Conservation (phyloP, 129 eudicot species). For the Escallonia herrerae region DNA sequence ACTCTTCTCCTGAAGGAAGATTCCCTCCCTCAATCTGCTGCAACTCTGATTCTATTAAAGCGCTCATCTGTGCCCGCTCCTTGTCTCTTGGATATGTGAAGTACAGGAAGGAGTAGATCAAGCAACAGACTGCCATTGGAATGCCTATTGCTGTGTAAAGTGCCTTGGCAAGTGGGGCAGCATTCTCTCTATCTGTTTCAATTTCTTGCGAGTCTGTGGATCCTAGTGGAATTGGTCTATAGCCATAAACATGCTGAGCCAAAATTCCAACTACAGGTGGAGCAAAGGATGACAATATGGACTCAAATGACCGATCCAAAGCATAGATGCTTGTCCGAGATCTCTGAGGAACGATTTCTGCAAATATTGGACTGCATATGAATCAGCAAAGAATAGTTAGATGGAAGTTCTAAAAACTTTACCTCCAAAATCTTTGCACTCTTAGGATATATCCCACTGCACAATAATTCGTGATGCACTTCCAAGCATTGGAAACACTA, state of each 20-base stretch:
- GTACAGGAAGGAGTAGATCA: conserved; percentile 41
- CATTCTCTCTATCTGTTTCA: conserved; percentile 44
- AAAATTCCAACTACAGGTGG: conserved; percentile 49
- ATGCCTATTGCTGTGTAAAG: conserved; percentile 48
- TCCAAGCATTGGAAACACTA: too few relatives aligned
- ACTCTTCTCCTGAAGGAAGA: conserved; percentile 12
- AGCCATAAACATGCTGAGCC: conserved; percentile 45
- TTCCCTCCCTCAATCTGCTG: conserved; percentile 11
- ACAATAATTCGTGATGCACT: too few relatives aligned
- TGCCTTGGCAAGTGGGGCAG: conserved; percentile 47
- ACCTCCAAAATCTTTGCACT: too few relatives aligned
- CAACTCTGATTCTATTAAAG: conserved; percentile 25
- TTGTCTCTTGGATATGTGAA: conserved; percentile 47
- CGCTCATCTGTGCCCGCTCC: conserved; percentile 40
- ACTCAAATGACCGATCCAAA: conserved; percentile 44
- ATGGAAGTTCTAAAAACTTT: background rate
- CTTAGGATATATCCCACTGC: too few relatives aligned
- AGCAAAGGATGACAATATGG: conserved; percentile 48
- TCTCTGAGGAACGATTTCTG: conserved; percentile 54
- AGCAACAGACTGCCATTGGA: conserved; percentile 38
- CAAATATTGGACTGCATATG: conserved; percentile 47
- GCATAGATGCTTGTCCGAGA: conserved; percentile 52
- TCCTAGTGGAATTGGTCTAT: conserved; percentile 32
- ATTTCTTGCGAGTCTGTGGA: conserved; percentile 29
- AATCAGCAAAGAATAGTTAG: background rate